Evolutionary conservation across 2,329 filamentous ascomycete genomes (phyloP).

Genomic region (Fusarium multiceps): DNA sequence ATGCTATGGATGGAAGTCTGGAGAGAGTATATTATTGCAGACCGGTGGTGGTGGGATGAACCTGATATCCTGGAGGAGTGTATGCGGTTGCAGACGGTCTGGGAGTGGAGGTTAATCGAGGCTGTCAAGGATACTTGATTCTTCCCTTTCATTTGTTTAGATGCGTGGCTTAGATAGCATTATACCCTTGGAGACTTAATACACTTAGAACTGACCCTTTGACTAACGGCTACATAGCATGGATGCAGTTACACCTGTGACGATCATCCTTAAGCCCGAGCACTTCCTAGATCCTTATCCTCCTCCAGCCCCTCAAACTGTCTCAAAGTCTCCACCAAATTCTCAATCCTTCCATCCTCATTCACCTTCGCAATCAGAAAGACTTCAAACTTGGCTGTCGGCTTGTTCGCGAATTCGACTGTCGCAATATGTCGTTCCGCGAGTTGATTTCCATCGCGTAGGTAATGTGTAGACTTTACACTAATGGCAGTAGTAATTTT

Average conservation of each 20-base stretch:
- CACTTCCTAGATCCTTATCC: neutral
- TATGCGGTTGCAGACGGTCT: slow-evolving; percentile 61
- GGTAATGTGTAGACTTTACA: slow-evolving; percentile 1
- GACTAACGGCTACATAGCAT: too few relatives aligned
- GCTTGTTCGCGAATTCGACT: neutral
- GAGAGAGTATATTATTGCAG: slow-evolving; percentile 62
- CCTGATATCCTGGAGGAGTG: slow-evolving; percentile 65
- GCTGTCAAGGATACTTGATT: slow-evolving; percentile 59
- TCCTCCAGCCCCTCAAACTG: neutral
- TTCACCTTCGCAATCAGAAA: neutral
- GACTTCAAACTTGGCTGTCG: neutral
- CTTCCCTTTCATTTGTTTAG: neutral
- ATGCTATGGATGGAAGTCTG: slow-evolving; percentile 71
- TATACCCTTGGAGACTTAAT: slow-evolving; percentile 18
- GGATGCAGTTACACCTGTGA: too few relatives aligned
- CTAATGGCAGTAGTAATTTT: neutral
- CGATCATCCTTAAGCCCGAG: too few relatives aligned
- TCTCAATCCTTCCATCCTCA: neutral
- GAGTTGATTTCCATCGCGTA: neutral
- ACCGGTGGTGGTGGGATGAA: slow-evolving; percentile 72
- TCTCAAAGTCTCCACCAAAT: neutral
- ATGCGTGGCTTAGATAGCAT: neutral
- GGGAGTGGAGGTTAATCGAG: slow-evolving; percentile 68
- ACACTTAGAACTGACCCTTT: too few relatives aligned
- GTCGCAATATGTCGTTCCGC: slow-evolving; percentile 3